phyloP scores from a whole-genome alignment of 2,329 filamentous ascomycete genomes.

The Neonectria faginata region DNA sequence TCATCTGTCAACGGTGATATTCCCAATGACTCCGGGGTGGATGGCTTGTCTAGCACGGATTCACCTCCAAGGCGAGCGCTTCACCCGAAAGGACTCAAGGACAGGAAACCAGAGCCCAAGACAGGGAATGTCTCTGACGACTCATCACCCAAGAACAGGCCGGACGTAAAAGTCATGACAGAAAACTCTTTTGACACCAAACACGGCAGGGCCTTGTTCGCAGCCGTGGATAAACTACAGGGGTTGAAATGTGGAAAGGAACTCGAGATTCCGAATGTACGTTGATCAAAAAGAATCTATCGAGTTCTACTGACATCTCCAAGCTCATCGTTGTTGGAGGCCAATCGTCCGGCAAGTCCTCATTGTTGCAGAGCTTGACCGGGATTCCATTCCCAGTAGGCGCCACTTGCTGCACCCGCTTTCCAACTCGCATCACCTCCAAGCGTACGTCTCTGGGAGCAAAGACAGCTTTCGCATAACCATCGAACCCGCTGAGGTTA shows the following conservation, averaged over 20 bases:
- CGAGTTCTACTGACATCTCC: not conserved
- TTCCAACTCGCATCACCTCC: slow-evolving; percentile 54
- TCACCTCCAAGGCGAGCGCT: not conserved
- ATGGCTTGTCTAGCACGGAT: not conserved
- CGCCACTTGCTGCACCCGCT: slow-evolving; percentile 51
- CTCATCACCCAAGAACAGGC: not conserved
- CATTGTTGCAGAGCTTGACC: slow-evolving; percentile 52
- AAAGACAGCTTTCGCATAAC: slow-evolving; percentile 48
- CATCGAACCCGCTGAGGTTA: slow-evolving; percentile 46
- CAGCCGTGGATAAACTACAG: slow-evolving; percentile 53
- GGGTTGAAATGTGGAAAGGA: slow-evolving; percentile 41
- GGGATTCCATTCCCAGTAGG: slow-evolving; percentile 53
- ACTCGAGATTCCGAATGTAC: slow-evolving; percentile 52
- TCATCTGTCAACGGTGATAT: not conserved
- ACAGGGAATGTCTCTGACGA: slow-evolving; percentile 40
- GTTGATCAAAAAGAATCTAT: slow-evolving; percentile 12
- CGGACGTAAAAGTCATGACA: slow-evolving; percentile 24
- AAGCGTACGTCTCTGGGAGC: slow-evolving; percentile 46
- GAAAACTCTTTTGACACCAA: slow-evolving; percentile 52
- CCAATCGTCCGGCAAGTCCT: slow-evolving; percentile 54
- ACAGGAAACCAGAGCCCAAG: not conserved
- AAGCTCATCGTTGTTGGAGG: slow-evolving; percentile 53
- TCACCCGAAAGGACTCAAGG: not conserved
- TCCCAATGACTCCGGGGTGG: slow-evolving; percentile 4
- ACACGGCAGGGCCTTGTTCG: slow-evolving; percentile 50